A percentile compares a stretch with the other conserved stretches of the same genome.
phyloP scores from a whole-genome alignment of 495 filamentous ascomycete genomes.

The Penicillium pulvis region DNA sequence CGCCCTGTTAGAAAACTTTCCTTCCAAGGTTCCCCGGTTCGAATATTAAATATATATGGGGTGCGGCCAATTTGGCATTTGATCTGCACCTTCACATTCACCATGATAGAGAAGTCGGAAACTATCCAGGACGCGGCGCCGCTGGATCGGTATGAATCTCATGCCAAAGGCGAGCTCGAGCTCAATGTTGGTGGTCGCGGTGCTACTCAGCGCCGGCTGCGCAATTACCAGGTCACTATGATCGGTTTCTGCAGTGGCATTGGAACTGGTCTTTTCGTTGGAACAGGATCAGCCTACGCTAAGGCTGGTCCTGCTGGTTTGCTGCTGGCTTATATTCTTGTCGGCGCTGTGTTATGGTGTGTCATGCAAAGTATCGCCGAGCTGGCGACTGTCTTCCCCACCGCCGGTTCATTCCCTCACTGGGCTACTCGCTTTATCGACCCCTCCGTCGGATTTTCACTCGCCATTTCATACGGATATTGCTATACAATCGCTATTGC shows the following conservation, averaged over 20 bases:
- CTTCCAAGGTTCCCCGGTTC: conserved; percentile 10
- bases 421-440: conserved; percentile 75
- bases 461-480: conserved; percentile 57
- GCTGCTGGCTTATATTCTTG: conserved; percentile 69
- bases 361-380: conserved; percentile 64
- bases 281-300: conserved; percentile 67
- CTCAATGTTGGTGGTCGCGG: conserved; percentile 42
- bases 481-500: conserved; percentile 62
- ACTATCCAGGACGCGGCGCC: conserved; percentile 20
- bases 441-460: conserved; percentile 69
- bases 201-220: conserved; percentile 38
- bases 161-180: conserved; percentile 33
- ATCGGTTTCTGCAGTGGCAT: conserved; percentile 49
- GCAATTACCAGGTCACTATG: conserved; percentile 44
- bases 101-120: conserved; percentile 23
- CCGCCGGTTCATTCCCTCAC: conserved; percentile 72
- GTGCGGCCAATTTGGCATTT: neutral
- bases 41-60: neutral
- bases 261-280: conserved; percentile 77
- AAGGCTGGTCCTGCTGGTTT: conserved; percentile 68
- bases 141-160: conserved; percentile 23
- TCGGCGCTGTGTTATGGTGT: conserved; percentile 64
- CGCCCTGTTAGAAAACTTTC: neutral
- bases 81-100: conserved; percentile 3
- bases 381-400: conserved; percentile 72